Base-by-base conservation (phyloP, 192 early-diverging fungal genomes). In the Diversispora epigaea region DNA sequence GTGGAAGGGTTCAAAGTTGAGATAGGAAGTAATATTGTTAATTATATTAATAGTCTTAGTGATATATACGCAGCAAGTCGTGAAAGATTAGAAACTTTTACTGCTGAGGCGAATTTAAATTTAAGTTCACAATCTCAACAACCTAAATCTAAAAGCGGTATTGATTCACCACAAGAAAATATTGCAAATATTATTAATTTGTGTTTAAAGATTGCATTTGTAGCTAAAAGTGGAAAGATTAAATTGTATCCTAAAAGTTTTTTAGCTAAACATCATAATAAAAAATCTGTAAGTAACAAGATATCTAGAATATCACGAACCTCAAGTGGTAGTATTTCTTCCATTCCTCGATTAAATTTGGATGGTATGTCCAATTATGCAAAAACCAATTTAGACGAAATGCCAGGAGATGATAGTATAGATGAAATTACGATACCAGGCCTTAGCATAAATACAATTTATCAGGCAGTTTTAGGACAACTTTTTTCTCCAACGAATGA, bases 1-100 rank as follows among this genome's bases (percentile, higher is more conserved):
- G 88, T 93, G 3, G 81, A 84, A 50, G 93, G 93, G 4, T 94
- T 94, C 75, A 86, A 91, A 58, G 70, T 94, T 9, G 89, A 93
- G 47, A 76, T 94, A 44, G 90, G 91, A 67, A 85, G 89, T 11
- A 80, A 79, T 12, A 84, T 94, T 68, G 83, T 89, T 0, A 85
- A 87, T 15, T 86, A 91, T 79, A 79, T 91, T 64, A 90, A 89
- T 76, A 82, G 78, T 12, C 81, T 94, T 8, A 81, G 77, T 14
- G 85, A 82, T 15, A 88, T 94, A 19, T 92, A 91, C 74, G 82
- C 84, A 41, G 81, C 77, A 44, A 89, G 89, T 56, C 84, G 83
- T 80, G 84, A 79, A 57, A 79, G 84, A 40, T 87, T 91, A 21
- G 84, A 81, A 46, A 77, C 80, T 1, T 79, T 91, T 65, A 78